Evolutionary conservation across 441 rosid species (phyloP).

Genomic region (Viola pubescens): DNA sequence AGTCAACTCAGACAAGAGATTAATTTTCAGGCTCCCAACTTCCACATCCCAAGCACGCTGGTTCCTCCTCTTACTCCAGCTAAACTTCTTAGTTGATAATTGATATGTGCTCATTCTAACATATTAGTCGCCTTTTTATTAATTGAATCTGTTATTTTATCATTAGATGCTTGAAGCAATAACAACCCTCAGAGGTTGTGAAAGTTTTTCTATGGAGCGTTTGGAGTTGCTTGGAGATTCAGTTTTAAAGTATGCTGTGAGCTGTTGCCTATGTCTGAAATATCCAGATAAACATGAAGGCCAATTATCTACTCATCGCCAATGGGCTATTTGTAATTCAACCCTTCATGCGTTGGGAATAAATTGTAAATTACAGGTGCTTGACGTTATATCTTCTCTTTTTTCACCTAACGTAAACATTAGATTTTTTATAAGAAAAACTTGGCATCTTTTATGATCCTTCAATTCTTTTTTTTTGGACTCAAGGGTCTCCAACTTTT

Average conservation of each 20-base stretch:
- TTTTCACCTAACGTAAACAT: no score
- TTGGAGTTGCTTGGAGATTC: slow-evolving; percentile 97
- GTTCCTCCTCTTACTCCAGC: slow-evolving; percentile 29
- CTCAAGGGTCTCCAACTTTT: no score
- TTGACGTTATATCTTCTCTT: background rate
- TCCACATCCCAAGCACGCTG: slow-evolving; percentile 50
- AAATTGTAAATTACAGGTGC: slow-evolving; percentile 65
- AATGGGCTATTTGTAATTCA: slow-evolving; percentile 50
- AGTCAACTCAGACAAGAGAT: slow-evolving; percentile 87
- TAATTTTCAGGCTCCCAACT: slow-evolving; percentile 32
- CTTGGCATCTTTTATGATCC: no score
- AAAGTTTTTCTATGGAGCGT: slow-evolving; percentile 92
- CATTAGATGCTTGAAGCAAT: slow-evolving; percentile 76
- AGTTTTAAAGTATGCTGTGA: slow-evolving; percentile 71
- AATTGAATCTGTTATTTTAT: slow-evolving; percentile 4
- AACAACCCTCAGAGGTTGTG: slow-evolving; percentile 65
- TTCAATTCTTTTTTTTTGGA: no score
- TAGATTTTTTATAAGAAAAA: no score
- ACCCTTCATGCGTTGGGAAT: slow-evolving; percentile 63
- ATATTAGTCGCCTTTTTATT: slow-evolving; percentile 3
- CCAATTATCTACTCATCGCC: slow-evolving; percentile 43
- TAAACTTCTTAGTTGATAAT: slow-evolving; percentile 6
- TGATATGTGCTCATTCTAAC: slow-evolving; percentile 3
- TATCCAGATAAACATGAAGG: slow-evolving; percentile 72
- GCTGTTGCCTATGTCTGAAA: slow-evolving; percentile 68